Conservation (phyloP, 768 basidiomycete species). For the Hygrocybe coccinea region DNA sequence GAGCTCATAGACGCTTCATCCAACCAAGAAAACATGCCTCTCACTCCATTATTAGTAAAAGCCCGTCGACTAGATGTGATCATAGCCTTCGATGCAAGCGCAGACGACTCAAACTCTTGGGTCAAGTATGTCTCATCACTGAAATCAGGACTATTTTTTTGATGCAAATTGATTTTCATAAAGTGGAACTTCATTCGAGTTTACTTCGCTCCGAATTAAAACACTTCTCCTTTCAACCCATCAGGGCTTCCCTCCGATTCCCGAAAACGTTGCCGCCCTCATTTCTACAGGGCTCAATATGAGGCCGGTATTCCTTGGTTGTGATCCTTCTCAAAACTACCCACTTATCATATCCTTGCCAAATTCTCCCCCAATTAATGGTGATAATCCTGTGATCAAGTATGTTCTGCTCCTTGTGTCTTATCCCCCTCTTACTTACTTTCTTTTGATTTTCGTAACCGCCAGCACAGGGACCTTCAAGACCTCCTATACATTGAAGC, state of each 20-base stretch:
- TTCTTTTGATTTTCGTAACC: no score
- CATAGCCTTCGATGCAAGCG: conserved; percentile 65
- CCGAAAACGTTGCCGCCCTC: conserved; percentile 47
- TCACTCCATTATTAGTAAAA: conserved; percentile 68
- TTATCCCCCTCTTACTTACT: neutral
- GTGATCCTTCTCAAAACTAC: conserved; percentile 56
- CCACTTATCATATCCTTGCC: conserved; percentile 74
- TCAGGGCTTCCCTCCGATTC: conserved; percentile 62
- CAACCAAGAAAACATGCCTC: conserved; percentile 66
- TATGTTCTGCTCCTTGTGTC: conserved; percentile 24
- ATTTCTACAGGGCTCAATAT: conserved; percentile 55
- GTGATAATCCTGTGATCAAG: conserved; percentile 63
- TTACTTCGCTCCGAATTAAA: conserved; percentile 41
- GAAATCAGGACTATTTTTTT: neutral
- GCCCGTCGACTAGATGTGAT: conserved; percentile 68
- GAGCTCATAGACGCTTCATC: conserved; percentile 71
- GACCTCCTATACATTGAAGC: conserved; percentile 51
- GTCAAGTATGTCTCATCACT: conserved; percentile 49
- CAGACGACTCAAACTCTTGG: conserved; percentile 59
- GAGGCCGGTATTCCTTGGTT: conserved; percentile 78
- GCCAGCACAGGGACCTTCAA: conserved; percentile 53
- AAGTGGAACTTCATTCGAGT: conserved; percentile 52
- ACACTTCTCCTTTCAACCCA: conserved; percentile 46
- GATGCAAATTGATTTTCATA: neutral
- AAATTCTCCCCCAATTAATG: conserved; percentile 65